Base-by-base conservation (phyloP, 495 filamentous ascomycete genomes). In the Chaetomium cochliodes region DNA sequence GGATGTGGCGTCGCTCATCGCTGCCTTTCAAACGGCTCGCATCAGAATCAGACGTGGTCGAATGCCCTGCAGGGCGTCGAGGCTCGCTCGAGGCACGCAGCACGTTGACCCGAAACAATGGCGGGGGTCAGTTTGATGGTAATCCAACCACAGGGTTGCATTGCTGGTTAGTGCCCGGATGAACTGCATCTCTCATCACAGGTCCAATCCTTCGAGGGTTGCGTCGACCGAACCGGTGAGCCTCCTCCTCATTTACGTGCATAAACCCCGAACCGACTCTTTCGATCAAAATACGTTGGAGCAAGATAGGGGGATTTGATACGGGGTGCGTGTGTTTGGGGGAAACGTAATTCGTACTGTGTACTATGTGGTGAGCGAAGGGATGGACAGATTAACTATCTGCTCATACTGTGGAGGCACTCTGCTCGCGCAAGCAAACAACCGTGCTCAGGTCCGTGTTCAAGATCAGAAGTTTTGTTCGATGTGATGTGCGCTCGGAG, bases 101-200 rank as follows among this genome's bases (percentile, higher is more conserved):
- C 54, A 57, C 33, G 12, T 22, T 41, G 37, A 25, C 33, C 5
- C 30, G 54, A 57, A 57, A 57, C 54, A 54, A 23, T 16, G 53
- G n/a, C 55, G 39, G 55, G 37, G 37, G 39, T 30, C 33, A 2
- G 55, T 22, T 46, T 5, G 37, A 28, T 8, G 39, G 55, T 28
- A 58, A 58, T 58, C 41, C 62, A 51, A 57, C 62, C 62, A 33
- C 46, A 58, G 62, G 39, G 62, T 64, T 58, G 62, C 53, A 64
- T 51, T 42, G 54, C 42, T 51, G 37, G 53, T 41, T 50, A 51
- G 58, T 42, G 53, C 30, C 61, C 60, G 61, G 61, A 22, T 63
- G 52, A 57, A 58, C 41, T 64, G 41, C 52, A 44, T 39, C 44
- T 50, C 23, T 49, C 50, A 59, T 39, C 42, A 46, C 44, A 22